Percentiles rank a stretch among this genome's conserved stretches.
These are phyloP conservation scores for Porphyrellus cyaneotinctus DNA, from an alignment of 768 basidiomycete species.

Conservation along the genomic window DNA sequence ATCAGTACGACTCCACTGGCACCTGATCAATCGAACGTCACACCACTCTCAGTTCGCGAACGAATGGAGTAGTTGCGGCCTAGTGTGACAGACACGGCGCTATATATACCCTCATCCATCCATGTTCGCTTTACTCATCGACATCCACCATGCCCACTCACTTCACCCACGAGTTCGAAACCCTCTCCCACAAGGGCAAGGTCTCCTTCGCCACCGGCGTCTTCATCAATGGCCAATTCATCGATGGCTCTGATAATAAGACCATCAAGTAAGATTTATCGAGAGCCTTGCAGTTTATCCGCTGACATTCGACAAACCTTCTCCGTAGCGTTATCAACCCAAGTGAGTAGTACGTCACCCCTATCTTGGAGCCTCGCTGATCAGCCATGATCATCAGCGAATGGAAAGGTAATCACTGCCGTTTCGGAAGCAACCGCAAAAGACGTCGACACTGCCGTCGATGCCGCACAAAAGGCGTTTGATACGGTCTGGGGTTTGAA, in stretches of 20 bases:
- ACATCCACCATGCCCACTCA: conserved; percentile 36
- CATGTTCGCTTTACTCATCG: neutral
- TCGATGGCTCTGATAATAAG: conserved; percentile 50
- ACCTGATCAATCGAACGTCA: too few species aligned
- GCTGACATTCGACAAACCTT: neutral
- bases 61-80: too few species aligned
- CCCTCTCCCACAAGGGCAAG: conserved; percentile 54
- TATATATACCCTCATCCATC: too few species aligned
- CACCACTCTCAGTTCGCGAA: too few species aligned
- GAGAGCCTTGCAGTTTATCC: neutral
- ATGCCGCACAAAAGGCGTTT: conserved; percentile 56
- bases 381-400: conserved; percentile 38
- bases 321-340: conserved; percentile 55
- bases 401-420: conserved; percentile 55
- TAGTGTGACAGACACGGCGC: too few species aligned
- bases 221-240: conserved; percentile 68
- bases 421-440: conserved; percentile 54
- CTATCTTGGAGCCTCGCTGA: neutral
- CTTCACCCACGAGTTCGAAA: conserved; percentile 51
- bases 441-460: conserved; percentile 77
- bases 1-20: too few species aligned
- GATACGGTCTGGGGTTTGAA: conserved; percentile 70
- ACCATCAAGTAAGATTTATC: conserved; percentile 62
- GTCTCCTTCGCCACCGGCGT: conserved; percentile 58
- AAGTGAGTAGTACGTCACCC: conserved; percentile 25